phyloP scores from a whole-genome alignment of 345 rosid genomes.

The Lepidium didymum region DNA sequence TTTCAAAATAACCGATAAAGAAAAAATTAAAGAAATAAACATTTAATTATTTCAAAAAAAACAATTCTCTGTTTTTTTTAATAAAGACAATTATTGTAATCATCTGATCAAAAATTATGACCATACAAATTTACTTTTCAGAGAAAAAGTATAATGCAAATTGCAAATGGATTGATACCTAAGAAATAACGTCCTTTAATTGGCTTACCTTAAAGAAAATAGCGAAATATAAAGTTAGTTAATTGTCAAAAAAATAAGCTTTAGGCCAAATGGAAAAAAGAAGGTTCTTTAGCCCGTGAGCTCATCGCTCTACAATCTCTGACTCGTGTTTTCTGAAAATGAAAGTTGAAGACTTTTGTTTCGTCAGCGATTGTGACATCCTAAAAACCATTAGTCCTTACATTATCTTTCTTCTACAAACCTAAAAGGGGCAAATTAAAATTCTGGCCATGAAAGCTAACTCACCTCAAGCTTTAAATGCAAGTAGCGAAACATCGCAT shows the following conservation, averaged over 20 bases:
- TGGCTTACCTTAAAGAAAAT: neutral
- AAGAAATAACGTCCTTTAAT: neutral
- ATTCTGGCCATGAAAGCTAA: constrained; percentile 18
- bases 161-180: neutral
- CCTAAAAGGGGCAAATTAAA: neutral
- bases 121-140: neutral
- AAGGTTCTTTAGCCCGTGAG: constrained; percentile 13
- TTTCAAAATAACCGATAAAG: too few species aligned
- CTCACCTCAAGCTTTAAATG: constrained; percentile 43
- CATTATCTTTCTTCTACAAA: constrained; percentile 11
- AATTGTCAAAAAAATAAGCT: neutral
- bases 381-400: neutral
- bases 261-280: constrained; percentile 1
- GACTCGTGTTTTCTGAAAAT: constrained; percentile 11
- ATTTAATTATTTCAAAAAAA: too few species aligned
- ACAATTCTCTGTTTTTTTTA: too few species aligned
- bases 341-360: constrained; percentile 12
- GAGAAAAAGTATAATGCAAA: neutral
- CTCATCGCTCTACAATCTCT: neutral
- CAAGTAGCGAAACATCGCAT: constrained; percentile 37
- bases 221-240: neutral
- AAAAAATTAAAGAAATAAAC: too few species aligned
- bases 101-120: too few species aligned
- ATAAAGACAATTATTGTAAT: too few species aligned
- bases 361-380: neutral